These are phyloP conservation scores for Hysterium pulicare DNA, from an alignment of 2,329 filamentous ascomycete genomes.

Conservation along the genomic window DNA sequence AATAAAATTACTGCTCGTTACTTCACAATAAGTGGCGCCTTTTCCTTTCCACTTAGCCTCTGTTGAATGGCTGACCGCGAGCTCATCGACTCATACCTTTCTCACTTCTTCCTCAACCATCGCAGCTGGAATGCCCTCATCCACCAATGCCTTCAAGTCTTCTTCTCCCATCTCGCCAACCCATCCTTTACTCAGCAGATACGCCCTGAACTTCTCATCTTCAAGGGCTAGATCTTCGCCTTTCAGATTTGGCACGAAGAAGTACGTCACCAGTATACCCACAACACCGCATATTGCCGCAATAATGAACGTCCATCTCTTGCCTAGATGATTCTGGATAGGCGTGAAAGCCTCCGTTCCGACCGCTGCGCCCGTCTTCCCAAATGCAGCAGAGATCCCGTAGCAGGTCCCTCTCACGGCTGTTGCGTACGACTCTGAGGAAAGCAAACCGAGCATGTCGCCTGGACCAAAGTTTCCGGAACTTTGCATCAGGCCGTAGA, in stretches of 20 bases:
- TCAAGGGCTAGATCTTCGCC: conserved; percentile 44
- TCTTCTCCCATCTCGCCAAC: conserved; percentile 20
- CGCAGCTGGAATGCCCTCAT: too few relatives aligned
- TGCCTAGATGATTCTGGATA: conserved; percentile 38
- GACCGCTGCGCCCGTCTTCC: conserved; percentile 26
- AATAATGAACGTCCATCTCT: conserved; percentile 51
- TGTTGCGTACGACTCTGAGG: conserved; percentile 24
- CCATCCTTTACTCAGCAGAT: conserved; percentile 44
- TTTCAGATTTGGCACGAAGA: conserved; percentile 46
- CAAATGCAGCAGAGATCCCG: conserved; percentile 20
- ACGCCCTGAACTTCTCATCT: conserved; percentile 44
- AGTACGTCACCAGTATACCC: conserved; percentile 45
- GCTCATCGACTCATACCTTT: too few relatives aligned
- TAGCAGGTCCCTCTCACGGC: conserved; percentile 25
- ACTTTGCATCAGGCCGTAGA: conserved; percentile 27
- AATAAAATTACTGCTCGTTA: too few relatives aligned
- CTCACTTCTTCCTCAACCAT: too few relatives aligned
- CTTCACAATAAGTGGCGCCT: too few relatives aligned
- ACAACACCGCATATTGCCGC: conserved; percentile 49
- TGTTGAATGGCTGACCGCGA: too few relatives aligned
- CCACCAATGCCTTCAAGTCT: too few relatives aligned
- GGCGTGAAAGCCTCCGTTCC: conserved; percentile 24
- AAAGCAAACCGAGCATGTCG: conserved; percentile 17
- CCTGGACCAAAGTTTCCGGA: conserved; percentile 25
- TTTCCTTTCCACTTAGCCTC: too few relatives aligned